These are phyloP conservation scores for Sparassis latifolia DNA, from an alignment of 1,284 basidiomycete genomes.

Conservation along the genomic window DNA sequence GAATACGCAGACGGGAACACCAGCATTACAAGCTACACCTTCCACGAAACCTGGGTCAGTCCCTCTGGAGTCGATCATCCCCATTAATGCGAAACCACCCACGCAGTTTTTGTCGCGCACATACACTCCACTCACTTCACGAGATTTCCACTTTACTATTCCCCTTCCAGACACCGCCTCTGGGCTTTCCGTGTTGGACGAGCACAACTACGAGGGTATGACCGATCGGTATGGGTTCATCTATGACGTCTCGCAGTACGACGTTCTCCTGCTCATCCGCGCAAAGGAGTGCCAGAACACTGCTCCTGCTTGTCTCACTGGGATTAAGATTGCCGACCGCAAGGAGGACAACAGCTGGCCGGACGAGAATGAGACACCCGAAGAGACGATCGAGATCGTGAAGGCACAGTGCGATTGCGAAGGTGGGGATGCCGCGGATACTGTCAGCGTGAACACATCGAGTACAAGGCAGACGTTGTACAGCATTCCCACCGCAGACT, in stretches of 20 bases:
- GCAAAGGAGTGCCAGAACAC: constrained; percentile 69
- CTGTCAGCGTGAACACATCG: constrained; percentile 20
- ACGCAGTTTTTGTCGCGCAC: constrained; percentile 70
- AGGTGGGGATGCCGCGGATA: constrained; percentile 27
- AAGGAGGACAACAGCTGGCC: constrained; percentile 72
- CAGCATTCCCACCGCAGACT: constrained; percentile 12
- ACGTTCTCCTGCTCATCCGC: constrained; percentile 69
- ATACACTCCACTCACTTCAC: constrained; percentile 64
- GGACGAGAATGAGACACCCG: constrained; percentile 42
- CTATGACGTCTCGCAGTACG: constrained; percentile 80
- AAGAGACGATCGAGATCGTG: constrained; percentile 45
- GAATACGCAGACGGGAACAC: constrained; percentile 4
- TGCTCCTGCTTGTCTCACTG: constrained; percentile 80
- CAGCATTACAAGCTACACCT: constrained; percentile 5
- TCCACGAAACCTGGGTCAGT: constrained; percentile 48
- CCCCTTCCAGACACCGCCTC: constrained; percentile 52
- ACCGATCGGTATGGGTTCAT: constrained; percentile 96
- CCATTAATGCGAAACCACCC: constrained; percentile 80
- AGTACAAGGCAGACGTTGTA: constrained; percentile 21
- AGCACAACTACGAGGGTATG: constrained; percentile 57
- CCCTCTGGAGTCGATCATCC: constrained; percentile 87
- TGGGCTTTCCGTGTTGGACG: constrained; percentile 48
- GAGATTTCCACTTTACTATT: constrained; percentile 63
- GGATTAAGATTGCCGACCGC: constrained; percentile 80
- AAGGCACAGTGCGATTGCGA: constrained; percentile 56